Evolutionary conservation across 495 filamentous ascomycete species (phyloP).

Genomic region (Hamigera avellanea): DNA sequence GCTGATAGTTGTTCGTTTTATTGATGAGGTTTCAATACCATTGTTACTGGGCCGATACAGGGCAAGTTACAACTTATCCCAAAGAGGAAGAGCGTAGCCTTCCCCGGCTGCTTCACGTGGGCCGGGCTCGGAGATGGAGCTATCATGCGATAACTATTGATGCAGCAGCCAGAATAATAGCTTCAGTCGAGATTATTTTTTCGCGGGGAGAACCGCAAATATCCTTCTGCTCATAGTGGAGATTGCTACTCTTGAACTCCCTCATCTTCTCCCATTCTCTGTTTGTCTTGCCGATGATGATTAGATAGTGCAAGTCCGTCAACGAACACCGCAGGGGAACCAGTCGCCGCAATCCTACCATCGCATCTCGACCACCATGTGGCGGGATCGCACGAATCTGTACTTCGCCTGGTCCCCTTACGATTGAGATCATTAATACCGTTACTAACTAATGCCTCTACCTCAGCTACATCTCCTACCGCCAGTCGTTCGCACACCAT

Average conservation of each 20-base stretch:
- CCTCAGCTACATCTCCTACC: slow-evolving; percentile 89
- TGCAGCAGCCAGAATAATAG: not conserved
- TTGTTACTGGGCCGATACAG: not conserved
- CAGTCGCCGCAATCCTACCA: slow-evolving; percentile 1
- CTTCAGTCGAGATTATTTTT: not conserved
- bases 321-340: slow-evolving; percentile 11
- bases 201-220: too few relatives aligned
- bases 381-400: slow-evolving; percentile 98
- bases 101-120: slow-evolving; percentile 3
- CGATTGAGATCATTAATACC: slow-evolving; percentile 1
- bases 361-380: slow-evolving; percentile 49
- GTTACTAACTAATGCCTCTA: slow-evolving; percentile 4
- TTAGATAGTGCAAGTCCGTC: slow-evolving; percentile 5
- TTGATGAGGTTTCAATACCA: too few relatives aligned
- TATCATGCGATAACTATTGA: not conserved
- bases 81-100: slow-evolving; percentile 1
- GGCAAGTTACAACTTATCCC: slow-evolving; percentile 1
- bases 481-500: slow-evolving; percentile 94
- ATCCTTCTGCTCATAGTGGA: too few relatives aligned
- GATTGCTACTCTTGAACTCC: not conserved
- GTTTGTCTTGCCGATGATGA: slow-evolving; percentile 8
- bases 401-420: slow-evolving; percentile 29
- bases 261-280: not conserved
- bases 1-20: too few relatives aligned
- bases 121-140: slow-evolving; percentile 8